phyloP scores from a whole-genome alignment of 371 early-diverging fungal genomes.

The Mucor plumbeus region DNA sequence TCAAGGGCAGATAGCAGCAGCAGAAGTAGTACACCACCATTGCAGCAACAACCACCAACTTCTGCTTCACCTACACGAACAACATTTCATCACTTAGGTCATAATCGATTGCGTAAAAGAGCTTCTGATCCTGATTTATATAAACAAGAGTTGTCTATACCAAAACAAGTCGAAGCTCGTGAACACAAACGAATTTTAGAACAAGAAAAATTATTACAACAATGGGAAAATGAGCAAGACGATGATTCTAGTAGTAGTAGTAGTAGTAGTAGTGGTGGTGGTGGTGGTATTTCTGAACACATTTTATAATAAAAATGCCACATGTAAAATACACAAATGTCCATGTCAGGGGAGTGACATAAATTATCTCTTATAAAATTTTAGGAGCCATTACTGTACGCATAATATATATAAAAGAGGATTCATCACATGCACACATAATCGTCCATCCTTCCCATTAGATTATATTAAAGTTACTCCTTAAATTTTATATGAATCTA shows the following conservation, averaged over 20 bases:
- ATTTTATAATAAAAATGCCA: background rate
- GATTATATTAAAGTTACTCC: slow-evolving; percentile 1
- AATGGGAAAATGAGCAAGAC: background rate
- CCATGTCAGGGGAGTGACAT: background rate
- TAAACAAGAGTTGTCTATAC: slow-evolving; percentile 14
- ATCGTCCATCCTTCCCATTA: background rate
- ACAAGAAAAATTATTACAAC: background rate
- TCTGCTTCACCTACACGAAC: slow-evolving; percentile 2
- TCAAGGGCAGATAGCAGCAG: slow-evolving; percentile 1
- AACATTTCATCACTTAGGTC: background rate
- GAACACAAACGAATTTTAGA: slow-evolving; percentile 5
- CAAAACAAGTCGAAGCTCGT: slow-evolving; percentile 23
- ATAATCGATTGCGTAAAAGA: slow-evolving; percentile 11
- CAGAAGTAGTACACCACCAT: background rate
- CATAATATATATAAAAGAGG: background rate
- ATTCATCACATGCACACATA: background rate
- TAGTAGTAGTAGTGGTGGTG: background rate
- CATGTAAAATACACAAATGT: background rate
- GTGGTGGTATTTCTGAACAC: background rate
- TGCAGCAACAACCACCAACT: slow-evolving; percentile 1
- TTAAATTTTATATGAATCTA: slow-evolving; percentile 7
- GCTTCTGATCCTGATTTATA: slow-evolving; percentile 18
- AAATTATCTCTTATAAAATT: background rate
- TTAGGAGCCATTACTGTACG: background rate
- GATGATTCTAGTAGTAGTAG: slow-evolving; percentile 1